Base-by-base conservation (phyloP, 2,329 filamentous ascomycete species). In the Colletotrichum ledebouriae region DNA sequence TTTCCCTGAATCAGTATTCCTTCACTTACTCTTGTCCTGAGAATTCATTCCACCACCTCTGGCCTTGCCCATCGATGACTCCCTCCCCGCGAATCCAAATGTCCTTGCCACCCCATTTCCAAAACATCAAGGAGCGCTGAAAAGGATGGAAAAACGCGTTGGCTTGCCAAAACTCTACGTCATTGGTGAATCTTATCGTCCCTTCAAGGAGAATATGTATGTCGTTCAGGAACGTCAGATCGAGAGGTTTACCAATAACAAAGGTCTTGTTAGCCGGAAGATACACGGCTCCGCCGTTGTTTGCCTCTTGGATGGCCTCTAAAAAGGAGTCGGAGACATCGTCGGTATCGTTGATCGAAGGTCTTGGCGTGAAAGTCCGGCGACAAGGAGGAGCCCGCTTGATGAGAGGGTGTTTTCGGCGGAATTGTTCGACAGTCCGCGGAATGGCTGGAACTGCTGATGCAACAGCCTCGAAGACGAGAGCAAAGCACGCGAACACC, bases 51-150 rank as follows among this genome's bases (percentile, higher is more conserved):
- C 79, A 82, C 80, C 80, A 82, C 6, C 77, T 71, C 73, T 81
- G 79, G 2, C 79, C 87, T 68, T 89, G 87, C 0, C 85, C 87
- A 64, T 90, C 86, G 49, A 90, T 78, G 13, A 84, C 78, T 49
- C 87, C 83, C 12, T 83, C 80, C 49, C 89, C 89, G 63, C 83
- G 87, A 71, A 90, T 88, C 70, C 84, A 86, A 74, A 90, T 86
- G 70, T 88, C 80, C 70, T 86, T 82, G 11, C 88, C 88, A 63
- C 87, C 87, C 87, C 87, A 90, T 58, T 88, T 85, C 85, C 86
- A 89, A 73, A 89, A 90, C 63, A 87, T 87, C 63, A 89, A 85
- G 3, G 84, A 87, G 69, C 83, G 80, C 71, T 83, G 79, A 72
- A 83, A 82, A 0, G 80, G 78, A 61, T 83, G 78, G 13, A 73